Conservation (phyloP, 2,329 filamentous ascomycete species). For the Fusarium nanum region DNA sequence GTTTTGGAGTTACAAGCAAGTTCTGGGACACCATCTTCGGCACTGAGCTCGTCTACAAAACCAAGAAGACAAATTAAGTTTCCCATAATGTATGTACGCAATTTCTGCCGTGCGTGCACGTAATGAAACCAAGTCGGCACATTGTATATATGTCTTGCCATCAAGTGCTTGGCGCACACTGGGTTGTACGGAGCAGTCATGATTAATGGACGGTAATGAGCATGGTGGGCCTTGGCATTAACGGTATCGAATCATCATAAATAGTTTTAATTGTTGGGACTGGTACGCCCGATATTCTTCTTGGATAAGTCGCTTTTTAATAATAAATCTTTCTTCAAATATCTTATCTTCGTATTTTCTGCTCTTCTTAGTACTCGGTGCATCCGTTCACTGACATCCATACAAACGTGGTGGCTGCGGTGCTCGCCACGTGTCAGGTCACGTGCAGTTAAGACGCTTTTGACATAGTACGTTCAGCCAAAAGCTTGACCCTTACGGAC, state of each 20-base stretch:
- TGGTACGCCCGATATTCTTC: conserved; percentile 37
- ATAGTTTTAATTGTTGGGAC: conserved; percentile 44
- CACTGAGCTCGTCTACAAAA: conserved; percentile 73
- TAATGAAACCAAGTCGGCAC: conserved; percentile 3
- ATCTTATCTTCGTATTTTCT: background rate
- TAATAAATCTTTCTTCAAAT: conserved; percentile 20
- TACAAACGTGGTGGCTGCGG: conserved; percentile 17
- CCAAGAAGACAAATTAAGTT: conserved; percentile 51
- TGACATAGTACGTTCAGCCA: conserved; percentile 24
- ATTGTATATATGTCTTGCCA: conserved; percentile 36
- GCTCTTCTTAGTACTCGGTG: background rate
- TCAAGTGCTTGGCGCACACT: conserved; percentile 35
- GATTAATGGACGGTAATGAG: conserved; percentile 46
- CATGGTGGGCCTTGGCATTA: conserved; percentile 41
- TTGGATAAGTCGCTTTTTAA: conserved; percentile 41
- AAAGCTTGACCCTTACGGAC: conserved; percentile 39
- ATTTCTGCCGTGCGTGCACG: background rate
- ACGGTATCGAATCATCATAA: conserved; percentile 41
- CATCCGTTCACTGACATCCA: background rate
- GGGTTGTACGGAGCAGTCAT: conserved; percentile 38
- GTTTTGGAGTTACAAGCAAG: conserved; percentile 94
- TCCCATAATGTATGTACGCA: background rate
- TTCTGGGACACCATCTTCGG: conserved; percentile 97
- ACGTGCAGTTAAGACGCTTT: conserved; percentile 29
- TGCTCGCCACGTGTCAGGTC: conserved; percentile 37